Evolutionary conservation across 2,329 filamentous ascomycete species (phyloP).

Genomic region (Metarhizium rileyi): DNA sequence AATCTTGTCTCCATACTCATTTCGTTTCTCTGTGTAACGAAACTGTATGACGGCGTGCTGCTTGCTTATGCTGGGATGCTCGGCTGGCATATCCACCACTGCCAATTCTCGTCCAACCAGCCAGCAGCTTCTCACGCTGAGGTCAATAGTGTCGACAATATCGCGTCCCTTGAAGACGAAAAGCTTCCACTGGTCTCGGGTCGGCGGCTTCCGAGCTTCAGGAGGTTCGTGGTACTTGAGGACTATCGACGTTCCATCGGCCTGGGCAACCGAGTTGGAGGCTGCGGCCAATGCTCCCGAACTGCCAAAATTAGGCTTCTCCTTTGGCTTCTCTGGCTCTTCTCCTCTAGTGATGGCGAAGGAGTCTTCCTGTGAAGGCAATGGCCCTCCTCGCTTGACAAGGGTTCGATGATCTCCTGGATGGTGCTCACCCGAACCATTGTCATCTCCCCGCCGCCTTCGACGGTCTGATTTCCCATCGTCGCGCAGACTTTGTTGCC

Average conservation of each 20-base stretch:
- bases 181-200: conserved; percentile 73
- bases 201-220: conserved; percentile 79
- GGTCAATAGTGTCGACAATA: conserved; percentile 70
- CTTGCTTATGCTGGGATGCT: conserved; percentile 88
- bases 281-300: conserved; percentile 80
- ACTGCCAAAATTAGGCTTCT: conserved; percentile 77
- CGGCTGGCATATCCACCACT: conserved; percentile 74
- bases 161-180: conserved; percentile 85
- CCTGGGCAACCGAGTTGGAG: conserved; percentile 66
- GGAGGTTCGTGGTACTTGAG: conserved; percentile 95
- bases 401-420: conserved; percentile 11
- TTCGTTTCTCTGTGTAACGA: conserved; percentile 68
- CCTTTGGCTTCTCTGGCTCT: conserved; percentile 51
- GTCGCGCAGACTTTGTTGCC: conserved; percentile 24
- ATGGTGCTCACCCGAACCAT: conserved; percentile 13
- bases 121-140: conserved; percentile 78
- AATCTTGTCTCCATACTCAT: conserved; percentile 77
- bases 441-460: conserved; percentile 10
- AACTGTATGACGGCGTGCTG: conserved; percentile 97
- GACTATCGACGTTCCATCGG: conserved; percentile 63
- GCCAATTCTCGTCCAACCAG: conserved; percentile 70
- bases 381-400: conserved; percentile 32
- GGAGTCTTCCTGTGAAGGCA: conserved; percentile 50
- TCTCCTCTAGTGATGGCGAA: conserved; percentile 45
- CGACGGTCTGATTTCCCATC: conserved; percentile 17